Evolutionary conservation across 345 rosid genomes (phyloP).

Genomic region (Gossypium raimondii): DNA sequence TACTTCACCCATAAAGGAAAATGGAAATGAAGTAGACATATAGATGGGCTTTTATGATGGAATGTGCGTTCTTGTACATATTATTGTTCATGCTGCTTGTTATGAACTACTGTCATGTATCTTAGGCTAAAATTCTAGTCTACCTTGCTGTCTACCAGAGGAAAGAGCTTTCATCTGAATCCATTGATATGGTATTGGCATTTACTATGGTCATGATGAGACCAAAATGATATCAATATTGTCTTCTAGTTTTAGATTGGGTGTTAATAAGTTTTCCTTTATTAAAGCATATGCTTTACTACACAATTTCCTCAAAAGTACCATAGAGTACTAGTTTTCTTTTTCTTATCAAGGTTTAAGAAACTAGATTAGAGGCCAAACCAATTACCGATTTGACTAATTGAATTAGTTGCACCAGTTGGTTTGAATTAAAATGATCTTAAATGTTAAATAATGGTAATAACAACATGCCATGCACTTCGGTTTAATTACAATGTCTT

Average conservation of each 20-base stretch:
- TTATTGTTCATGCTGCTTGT: neutral
- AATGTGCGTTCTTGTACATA: slow-evolving; percentile 14
- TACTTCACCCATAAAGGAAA: slow-evolving; percentile 6
- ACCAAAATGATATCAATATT: neutral
- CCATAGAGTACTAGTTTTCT: no score
- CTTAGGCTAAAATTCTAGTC: neutral
- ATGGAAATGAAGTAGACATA: neutral
- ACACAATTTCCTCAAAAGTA: no score
- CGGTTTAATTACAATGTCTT: no score
- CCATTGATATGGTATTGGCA: neutral
- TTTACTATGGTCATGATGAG: neutral
- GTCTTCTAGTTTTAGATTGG: neutral
- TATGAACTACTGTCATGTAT: neutral
- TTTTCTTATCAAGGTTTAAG: no score
- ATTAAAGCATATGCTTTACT: no score
- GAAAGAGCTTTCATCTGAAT: neutral
- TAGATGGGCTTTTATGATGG: slow-evolving; percentile 26
- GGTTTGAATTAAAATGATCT: no score
- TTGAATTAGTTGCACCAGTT: no score
- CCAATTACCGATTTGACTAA: no score
- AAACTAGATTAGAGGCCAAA: no score
- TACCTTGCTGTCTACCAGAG: neutral
- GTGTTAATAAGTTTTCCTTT: no score
- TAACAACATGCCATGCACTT: no score
- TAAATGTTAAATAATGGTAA: no score